Evolutionary conservation across 1,284 basidiomycete genomes (phyloP), one percentile per base, ranked within the genome.

Genomic region (Dichomitus squalens): DNA sequence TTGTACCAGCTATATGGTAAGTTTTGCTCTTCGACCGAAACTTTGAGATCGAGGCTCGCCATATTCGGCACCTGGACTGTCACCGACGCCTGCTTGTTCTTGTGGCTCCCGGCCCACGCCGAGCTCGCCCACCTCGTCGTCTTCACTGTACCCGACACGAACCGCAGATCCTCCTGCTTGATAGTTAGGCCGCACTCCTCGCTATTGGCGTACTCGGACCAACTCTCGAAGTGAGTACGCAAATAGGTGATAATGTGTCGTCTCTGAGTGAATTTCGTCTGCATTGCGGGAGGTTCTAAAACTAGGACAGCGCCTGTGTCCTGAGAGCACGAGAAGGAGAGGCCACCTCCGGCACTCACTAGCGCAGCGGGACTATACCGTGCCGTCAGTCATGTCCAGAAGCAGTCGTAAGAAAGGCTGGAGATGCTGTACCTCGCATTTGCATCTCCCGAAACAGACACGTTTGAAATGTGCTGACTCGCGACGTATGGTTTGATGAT

Each of bases 141-240:
- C 40, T 38, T 59, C 20, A 25, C 41, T 9, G 53, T 58, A 1
- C 60, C 60, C 3, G 25, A 40, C 2, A 62, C 52, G 43, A 62
- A 62, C 7, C 27, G n/a, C n/a, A n/a, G n/a, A n/a, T n/a, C n/a
- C n/a, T 64, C 58, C 6, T 53, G 48, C 21, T 56, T 40, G n/a
- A 61, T 16, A 0, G 57, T 41, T 29, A 60, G 52, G 1, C 55
- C 61, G 34, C 49, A 52, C 31, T 31, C n/a, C n/a, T 21, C 29
- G 5, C 27, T 25, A 8, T 58, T 52, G 11, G 64, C 60, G 35
- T 65, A 65, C 6, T 34, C 43, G 29, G 57, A 25, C 68, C 68
- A 69, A 36, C 51, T 59, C 25, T 53, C 48, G 41, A 59, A 52
- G 53, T 66, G 52, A 23, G 52, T 53, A 23, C 59, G 51, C 14